Evolutionary conservation across 148 eudicot genomes (phyloP).

Genomic region (Persicaria maculosa): DNA sequence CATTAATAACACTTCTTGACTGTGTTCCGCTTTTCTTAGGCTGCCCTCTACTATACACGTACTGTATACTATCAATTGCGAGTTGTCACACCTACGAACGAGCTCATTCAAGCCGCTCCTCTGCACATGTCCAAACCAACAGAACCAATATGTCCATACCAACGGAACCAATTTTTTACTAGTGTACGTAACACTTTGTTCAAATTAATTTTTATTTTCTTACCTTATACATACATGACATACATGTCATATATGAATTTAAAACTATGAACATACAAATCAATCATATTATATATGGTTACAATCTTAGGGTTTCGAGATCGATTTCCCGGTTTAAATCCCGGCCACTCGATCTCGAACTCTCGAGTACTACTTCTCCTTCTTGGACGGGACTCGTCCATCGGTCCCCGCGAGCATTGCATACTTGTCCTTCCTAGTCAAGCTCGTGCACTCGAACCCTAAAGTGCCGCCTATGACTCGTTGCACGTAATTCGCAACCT

Average conservation of each 20-base stretch:
- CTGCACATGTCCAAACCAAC: too few species aligned
- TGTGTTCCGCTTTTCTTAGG: too few species aligned
- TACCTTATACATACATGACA: background rate
- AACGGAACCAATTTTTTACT: background rate
- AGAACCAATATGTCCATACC: background rate
- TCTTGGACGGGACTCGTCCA: conserved; percentile 34
- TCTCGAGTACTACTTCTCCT: background rate
- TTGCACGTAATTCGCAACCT: conserved; percentile 67
- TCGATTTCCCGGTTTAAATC: too few species aligned
- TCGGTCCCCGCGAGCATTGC: conserved; percentile 61
- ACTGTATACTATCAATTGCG: too few species aligned
- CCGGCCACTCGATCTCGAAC: too few species aligned
- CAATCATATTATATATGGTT: background rate
- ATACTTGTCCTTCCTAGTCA: conserved; percentile 63
- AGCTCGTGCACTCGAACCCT: conserved; percentile 63
- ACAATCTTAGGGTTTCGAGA: background rate
- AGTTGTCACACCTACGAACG: too few species aligned
- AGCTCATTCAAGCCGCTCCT: too few species aligned
- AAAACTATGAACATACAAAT: background rate
- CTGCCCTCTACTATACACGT: too few species aligned
- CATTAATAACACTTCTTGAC: too few species aligned
- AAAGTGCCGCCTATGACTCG: conserved; percentile 48
- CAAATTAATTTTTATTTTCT: background rate
- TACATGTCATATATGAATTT: background rate
- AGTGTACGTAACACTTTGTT: background rate